Base-by-base conservation (phyloP, 805 yeast species). In the Candida qinlingensis region DNA sequence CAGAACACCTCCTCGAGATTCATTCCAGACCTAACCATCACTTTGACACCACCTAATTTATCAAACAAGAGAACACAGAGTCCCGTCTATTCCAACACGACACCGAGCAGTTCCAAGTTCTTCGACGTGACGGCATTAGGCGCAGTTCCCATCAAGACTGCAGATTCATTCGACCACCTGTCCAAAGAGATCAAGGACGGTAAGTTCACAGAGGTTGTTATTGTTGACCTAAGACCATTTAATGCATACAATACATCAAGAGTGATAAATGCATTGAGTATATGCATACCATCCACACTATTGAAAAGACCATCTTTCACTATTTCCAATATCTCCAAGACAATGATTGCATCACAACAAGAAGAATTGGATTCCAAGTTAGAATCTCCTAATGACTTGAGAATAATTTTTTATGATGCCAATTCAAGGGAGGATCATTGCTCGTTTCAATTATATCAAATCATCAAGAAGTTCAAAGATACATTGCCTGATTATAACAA, bases 281-380 rank as follows among this genome's bases (percentile, higher is more conserved):
- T 92, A 29, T 87, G 96, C 62, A 72, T 91, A 9, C 97, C 98
- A 1, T 85, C 96, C 12, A 92, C 97, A 1, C 71, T 92, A 33
- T 68, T 92, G 54, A 87, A 83, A 62, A 76, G 98, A 51, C 41
- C 52, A 3, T 55, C 62, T 1, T 61, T 61, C 55, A 56, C 55
- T 27, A 42, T 61, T 13, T 42, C 53, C n/a, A 61, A 61, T 39
- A 52, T 61, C 36, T 55, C 57, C 46, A 61, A 58, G 39, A 61
- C 65, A 5, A 61, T 61, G 65, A 55, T 54, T 12, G 42, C 51
- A 2, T 41, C 57, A 3, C 64, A 61, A 46, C 55, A 55, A 37
- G 37, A 38, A 19, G 35, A 31, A 7, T 34, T 61, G 1, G 48
- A 54, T 30, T 27, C 49, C 5, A 52, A 54, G 41, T 37, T 59